Conservation (phyloP, 2,329 filamentous ascomycete genomes). For the Ilyonectria robusta region DNA sequence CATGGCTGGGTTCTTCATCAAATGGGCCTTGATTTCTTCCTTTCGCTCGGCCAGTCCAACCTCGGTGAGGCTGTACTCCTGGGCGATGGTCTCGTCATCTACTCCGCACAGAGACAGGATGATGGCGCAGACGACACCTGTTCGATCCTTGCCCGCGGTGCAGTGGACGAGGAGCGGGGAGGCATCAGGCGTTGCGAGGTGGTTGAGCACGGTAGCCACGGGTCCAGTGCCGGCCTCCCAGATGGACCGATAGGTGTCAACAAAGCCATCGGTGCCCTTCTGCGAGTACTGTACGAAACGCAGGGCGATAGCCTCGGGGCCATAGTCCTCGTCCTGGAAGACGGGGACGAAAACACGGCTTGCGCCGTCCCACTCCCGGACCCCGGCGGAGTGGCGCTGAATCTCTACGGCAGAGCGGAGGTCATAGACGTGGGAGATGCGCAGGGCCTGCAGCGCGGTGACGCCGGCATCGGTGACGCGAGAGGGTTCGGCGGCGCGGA, state of each 20-base stretch:
- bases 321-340: conserved; percentile 73
- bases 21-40: conserved; percentile 63
- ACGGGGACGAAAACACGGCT: conserved; percentile 73
- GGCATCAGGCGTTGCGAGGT: conserved; percentile 63
- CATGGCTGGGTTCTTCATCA: conserved; percentile 66
- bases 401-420: conserved; percentile 76
- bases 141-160: conserved; percentile 84
- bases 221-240: conserved; percentile 64
- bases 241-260: conserved; percentile 75
- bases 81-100: conserved; percentile 69
- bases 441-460: conserved; percentile 65
- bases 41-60: conserved; percentile 69
- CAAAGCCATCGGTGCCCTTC: conserved; percentile 71
- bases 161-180: conserved; percentile 77
- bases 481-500: conserved; percentile 78
- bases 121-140: conserved; percentile 78
- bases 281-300: conserved; percentile 73
- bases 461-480: conserved; percentile 68
- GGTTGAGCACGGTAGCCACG: conserved; percentile 68
- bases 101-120: conserved; percentile 76
- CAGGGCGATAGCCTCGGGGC: conserved; percentile 73
- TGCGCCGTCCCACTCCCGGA: conserved; percentile 57
- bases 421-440: conserved; percentile 78
- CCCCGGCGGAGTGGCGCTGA: conserved; percentile 54
- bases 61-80: conserved; percentile 79